Evolutionary conservation across 73 alveolate genomes (phyloP).

Genomic region (Strombidium stylifer): DNA sequence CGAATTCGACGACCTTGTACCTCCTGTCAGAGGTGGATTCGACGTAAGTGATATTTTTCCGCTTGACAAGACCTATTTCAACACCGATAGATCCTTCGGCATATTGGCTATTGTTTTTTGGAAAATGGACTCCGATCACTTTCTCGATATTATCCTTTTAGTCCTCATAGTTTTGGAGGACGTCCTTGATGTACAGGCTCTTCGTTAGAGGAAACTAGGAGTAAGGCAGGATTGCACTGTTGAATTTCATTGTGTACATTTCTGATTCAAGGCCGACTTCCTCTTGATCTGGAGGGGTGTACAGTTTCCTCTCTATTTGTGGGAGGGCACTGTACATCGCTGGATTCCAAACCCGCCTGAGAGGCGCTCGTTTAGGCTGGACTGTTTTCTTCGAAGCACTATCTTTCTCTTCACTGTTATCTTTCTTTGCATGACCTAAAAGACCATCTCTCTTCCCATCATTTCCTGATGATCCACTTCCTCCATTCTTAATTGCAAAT

Average conservation of each 20-base stretch:
- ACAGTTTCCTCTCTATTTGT: too few species aligned
- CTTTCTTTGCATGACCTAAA: too few species aligned
- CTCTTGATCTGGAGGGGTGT: neutral
- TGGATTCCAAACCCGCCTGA: too few species aligned
- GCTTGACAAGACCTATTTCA: conserved; percentile 42
- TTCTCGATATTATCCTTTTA: conserved; percentile 32
- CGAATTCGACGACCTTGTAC: conserved; percentile 33
- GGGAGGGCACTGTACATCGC: too few species aligned
- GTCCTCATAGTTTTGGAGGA: conserved; percentile 31
- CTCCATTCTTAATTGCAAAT: too few species aligned
- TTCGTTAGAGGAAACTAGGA: conserved; percentile 54
- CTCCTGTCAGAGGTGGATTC: conserved; percentile 35
- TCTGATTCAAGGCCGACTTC: neutral
- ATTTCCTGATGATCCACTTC: too few species aligned
- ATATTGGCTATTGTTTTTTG: conserved; percentile 25
- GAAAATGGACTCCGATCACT: conserved; percentile 55
- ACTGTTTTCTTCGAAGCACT: too few species aligned
- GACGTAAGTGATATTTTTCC: conserved; percentile 41
- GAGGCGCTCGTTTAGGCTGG: too few species aligned
- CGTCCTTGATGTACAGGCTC: conserved; percentile 51
- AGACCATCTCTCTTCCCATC: too few species aligned
- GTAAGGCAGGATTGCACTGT: conserved; percentile 51
- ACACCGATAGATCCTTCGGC: conserved; percentile 55
- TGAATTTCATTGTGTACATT: conserved; percentile 47
- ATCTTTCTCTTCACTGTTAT: too few species aligned